Evolutionary conservation across 1,284 basidiomycete species (phyloP).

Genomic region (Xanthoconium separans): DNA sequence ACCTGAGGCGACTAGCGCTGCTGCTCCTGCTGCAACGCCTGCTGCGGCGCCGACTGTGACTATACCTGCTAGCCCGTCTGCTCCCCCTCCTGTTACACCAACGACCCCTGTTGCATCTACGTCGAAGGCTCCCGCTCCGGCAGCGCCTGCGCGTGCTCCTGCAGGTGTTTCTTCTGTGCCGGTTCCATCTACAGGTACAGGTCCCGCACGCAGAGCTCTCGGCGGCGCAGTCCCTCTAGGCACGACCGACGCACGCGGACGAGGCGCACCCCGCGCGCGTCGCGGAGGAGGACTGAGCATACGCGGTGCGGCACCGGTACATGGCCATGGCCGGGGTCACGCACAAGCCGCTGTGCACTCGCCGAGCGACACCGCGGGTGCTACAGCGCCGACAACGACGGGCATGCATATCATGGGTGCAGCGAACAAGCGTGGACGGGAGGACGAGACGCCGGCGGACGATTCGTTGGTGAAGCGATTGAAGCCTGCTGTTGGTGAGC

Average conservation of each 20-base stretch:
- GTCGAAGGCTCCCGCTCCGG: conserved; percentile 18
- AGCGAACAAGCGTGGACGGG: conserved; percentile 64
- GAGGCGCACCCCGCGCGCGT: conserved; percentile 33
- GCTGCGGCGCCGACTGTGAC: conserved; percentile 19
- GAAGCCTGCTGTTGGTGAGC: conserved; percentile 49
- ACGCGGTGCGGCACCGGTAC: conserved; percentile 42
- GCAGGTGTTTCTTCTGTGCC: conserved; percentile 8
- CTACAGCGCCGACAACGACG: conserved; percentile 18
- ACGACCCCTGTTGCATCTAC: conserved; percentile 24
- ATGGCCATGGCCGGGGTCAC: conserved; percentile 29
- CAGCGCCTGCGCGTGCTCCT: not conserved
- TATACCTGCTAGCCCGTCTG: conserved; percentile 9
- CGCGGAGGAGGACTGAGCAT: conserved; percentile 35
- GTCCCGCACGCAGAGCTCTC: conserved; percentile 20
- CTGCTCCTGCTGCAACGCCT: conserved; percentile 13
- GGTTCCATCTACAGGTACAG: conserved; percentile 9
- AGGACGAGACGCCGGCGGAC: conserved; percentile 49
- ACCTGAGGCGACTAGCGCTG: conserved; percentile 24
- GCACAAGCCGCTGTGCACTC: not conserved
- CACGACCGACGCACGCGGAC: conserved; percentile 26
- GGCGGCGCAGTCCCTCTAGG: conserved; percentile 30
- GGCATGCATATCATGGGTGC: conserved; percentile 65
- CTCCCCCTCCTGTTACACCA: conserved; percentile 20
- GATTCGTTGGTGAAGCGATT: conserved; percentile 70
- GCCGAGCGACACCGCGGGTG: conserved; percentile 2